A percentile compares a stretch with the other conserved stretches of the same genome.
These are phyloP conservation scores for Boletus vinaceobasis DNA, from an alignment of 768 basidiomycete species.

Conservation along the genomic window DNA sequence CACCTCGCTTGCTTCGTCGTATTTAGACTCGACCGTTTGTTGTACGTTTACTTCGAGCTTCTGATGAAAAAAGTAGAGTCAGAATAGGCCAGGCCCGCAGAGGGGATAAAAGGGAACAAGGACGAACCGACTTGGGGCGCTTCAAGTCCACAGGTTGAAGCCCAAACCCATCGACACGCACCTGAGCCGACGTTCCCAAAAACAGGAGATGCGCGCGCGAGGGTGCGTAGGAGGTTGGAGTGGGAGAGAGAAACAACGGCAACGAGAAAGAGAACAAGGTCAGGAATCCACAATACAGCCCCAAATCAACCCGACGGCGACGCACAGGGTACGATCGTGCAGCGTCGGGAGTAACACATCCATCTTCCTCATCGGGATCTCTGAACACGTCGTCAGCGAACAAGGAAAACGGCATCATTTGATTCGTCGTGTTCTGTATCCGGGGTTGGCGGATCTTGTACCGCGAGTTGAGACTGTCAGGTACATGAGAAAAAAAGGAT, in stretches of 20 bases:
- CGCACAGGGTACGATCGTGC: neutral
- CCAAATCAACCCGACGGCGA: neutral
- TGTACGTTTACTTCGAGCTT: constrained; percentile 21
- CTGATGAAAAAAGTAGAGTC: neutral
- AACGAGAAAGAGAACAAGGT: neutral
- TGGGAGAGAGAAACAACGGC: no score
- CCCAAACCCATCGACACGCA: neutral
- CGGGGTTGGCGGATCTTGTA: constrained; percentile 2
- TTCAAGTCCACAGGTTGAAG: neutral
- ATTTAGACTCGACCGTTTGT: constrained; percentile 15
- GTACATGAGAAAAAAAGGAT: neutral
- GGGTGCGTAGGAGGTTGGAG: neutral
- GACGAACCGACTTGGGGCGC: constrained; percentile 9
- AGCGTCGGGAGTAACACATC: neutral
- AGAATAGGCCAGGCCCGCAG: neutral
- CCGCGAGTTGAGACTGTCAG: constrained; percentile 22
- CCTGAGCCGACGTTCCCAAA: neutral
- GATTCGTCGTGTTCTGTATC: neutral
- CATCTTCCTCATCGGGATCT: neutral
- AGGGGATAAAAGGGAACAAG: neutral
- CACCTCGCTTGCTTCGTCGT: neutral
- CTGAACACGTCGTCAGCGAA: neutral
- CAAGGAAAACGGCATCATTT: constrained; percentile 1
- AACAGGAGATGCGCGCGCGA: no score
- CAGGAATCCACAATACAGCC: neutral